Evolutionary conservation across 1,139 yeast genomes (phyloP), one percentile per base, ranked within the genome.

Genomic region (Wickerhamiella pararugosa): DNA sequence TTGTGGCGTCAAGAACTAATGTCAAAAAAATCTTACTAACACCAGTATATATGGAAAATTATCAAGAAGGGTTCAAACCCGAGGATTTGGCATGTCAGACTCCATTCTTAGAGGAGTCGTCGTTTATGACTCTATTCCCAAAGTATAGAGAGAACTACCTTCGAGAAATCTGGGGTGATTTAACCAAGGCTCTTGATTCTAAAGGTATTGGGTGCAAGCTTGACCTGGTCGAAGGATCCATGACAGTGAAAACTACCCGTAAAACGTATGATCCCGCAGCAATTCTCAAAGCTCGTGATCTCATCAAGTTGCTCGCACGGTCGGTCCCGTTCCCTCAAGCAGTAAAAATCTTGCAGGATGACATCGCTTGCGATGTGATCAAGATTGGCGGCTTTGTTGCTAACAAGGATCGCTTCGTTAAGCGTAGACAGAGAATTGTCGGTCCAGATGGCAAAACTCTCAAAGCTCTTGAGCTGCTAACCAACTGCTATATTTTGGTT

Each of bases 301-400:
- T 90, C 60, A 86, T 90, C 58, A 90, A 90, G 63, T 71, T 90
- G 46, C 69, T 90, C 51, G 95, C 98, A 0, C 75, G 99, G 62
- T 84, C 96, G 7, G 99, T 90, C 30, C 98, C 98, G 25, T 82
- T 83, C 52, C 96, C 95, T 3, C 98, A 90, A 61, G 98, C 98
- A 0, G 76, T 84, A 30, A 87, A 84, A 62, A 79, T 90, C 43
- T 65, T 90, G 47, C 83, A 86, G 52, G 96, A 87, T 57, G 97
- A 90, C 53, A 67, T 80, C 53, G 95, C 97, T 0, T 86, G 97
- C 64, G 99, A 90, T 57, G 93, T 90, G 41, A 83, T 90, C 52
- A 90, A 92, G 68, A 90, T 90, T 59, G 95, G 96, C 10, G 83
- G 79, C 54, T 73, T 79, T 54, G 94, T 86, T 25, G 65, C 83